These are phyloP conservation scores for Plasmopara viticola DNA, from an alignment of 352 stramenopile species.

Conservation along the genomic window DNA sequence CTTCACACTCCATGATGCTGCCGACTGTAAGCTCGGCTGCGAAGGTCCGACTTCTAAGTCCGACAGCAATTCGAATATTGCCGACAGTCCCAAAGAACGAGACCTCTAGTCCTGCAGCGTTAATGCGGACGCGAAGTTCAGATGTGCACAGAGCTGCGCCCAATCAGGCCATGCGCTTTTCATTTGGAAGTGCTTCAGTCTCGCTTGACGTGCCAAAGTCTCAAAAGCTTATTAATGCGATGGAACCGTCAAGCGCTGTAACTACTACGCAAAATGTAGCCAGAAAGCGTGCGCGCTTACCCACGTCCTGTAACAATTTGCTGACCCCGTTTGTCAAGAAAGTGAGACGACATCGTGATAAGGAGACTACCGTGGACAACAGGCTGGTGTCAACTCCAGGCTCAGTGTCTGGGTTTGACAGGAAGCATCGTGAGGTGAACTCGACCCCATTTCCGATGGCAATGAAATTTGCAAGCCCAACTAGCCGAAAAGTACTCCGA, in stretches of 20 bases:
- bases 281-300: constrained; percentile 20
- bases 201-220: constrained; percentile 9
- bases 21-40: constrained; percentile 27
- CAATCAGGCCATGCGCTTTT: constrained; percentile 10
- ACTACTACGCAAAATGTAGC: constrained; percentile 12
- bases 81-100: constrained; percentile 7
- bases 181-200: constrained; percentile 12
- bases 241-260: constrained; percentile 12
- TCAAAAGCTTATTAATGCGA: constrained; percentile 13
- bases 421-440: constrained; percentile 26
- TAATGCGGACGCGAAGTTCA: constrained; percentile 16
- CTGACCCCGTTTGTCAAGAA: constrained; percentile 30
- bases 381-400: constrained; percentile 18
- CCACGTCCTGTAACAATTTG: constrained; percentile 11
- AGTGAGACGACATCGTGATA: constrained; percentile 7
- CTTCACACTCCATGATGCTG: constrained; percentile 14
- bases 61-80: constrained; percentile 15
- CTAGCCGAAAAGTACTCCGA: constrained; percentile 22
- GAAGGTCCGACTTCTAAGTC: constrained; percentile 17
- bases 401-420: constrained; percentile 25
- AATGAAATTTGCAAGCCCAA: constrained; percentile 27
- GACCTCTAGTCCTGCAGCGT: constrained; percentile 9
- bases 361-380: constrained; percentile 17
- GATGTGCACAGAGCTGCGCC: constrained; percentile 2
- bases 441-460: constrained; percentile 27